Conservation (phyloP, 805 yeast genomes). For the Ogataea allantospora region DNA sequence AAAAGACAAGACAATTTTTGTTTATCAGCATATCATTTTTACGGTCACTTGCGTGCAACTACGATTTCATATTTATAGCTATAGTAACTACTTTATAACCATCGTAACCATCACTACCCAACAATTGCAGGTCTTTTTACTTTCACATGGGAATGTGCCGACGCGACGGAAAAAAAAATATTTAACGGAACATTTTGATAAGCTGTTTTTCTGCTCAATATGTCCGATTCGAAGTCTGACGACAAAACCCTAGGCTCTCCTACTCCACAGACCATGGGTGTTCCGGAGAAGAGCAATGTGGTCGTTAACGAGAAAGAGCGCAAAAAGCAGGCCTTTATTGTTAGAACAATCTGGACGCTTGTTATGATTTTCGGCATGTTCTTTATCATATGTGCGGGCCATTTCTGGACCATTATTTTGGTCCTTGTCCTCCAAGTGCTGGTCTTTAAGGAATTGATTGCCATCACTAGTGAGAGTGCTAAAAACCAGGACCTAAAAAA, state of each 20-base stretch:
- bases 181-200: constrained; percentile 6
- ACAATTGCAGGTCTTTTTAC: constrained; percentile 1
- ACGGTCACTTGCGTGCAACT: background rate
- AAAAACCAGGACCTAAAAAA: constrained; percentile 80
- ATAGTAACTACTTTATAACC: background rate
- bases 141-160: constrained; percentile 9
- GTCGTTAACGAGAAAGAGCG: constrained; percentile 48
- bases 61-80: background rate
- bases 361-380: constrained; percentile 83
- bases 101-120: background rate
- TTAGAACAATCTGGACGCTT: constrained; percentile 89
- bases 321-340: constrained; percentile 79
- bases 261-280: constrained; percentile 1
- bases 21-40: background rate
- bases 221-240: constrained; percentile 6
- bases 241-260: constrained; percentile 3
- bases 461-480: constrained; percentile 74
- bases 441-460: constrained; percentile 88
- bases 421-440: constrained; percentile 74
- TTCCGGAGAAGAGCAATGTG: constrained; percentile 6
- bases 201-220: constrained; percentile 7
- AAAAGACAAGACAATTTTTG: constrained; percentile 1
- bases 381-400: constrained; percentile 75
- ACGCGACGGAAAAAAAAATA: constrained; percentile 9
- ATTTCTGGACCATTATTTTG: constrained; percentile 69